Conservation (phyloP, 164 flowering plant genomes). For the Stephania yunnanensis region DNA sequence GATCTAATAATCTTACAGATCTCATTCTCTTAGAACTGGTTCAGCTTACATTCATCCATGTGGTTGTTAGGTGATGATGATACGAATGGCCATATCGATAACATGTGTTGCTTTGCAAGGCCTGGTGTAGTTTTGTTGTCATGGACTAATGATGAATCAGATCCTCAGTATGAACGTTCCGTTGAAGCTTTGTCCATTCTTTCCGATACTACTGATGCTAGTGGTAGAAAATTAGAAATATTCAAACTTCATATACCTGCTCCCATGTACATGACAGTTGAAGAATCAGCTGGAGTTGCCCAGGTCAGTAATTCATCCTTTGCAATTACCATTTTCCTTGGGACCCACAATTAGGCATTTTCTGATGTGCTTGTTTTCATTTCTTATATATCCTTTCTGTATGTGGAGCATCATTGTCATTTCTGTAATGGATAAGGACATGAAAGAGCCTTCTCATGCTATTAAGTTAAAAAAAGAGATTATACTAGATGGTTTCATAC, state of each 20-base stretch:
- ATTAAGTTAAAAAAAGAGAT: too few species aligned
- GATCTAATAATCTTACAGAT: too few species aligned
- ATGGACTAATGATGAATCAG: constrained; percentile 89
- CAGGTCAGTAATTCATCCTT: constrained; percentile 31
- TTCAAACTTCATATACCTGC: constrained; percentile 86
- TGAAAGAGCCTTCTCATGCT: neutral
- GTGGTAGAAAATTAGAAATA: constrained; percentile 64
- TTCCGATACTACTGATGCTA: constrained; percentile 63
- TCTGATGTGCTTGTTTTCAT: neutral
- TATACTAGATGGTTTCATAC: too few species aligned
- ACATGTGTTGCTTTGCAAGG: constrained; percentile 93
- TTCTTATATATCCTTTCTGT: neutral
- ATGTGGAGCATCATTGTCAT: neutral
- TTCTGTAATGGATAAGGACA: neutral
- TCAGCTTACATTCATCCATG: neutral
- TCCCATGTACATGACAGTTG: constrained; percentile 81
- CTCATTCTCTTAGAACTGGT: too few species aligned
- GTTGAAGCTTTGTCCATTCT: constrained; percentile 70
- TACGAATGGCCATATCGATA: constrained; percentile 96
- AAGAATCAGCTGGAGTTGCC: constrained; percentile 68
- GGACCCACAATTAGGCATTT: neutral
- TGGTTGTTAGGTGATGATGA: constrained; percentile 82
- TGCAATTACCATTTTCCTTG: neutral
- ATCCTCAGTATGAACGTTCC: constrained; percentile 78
- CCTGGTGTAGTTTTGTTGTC: constrained; percentile 89